Evolutionary conservation across 768 basidiomycete genomes (phyloP).

Genomic region (Kwoniella sp.): DNA sequence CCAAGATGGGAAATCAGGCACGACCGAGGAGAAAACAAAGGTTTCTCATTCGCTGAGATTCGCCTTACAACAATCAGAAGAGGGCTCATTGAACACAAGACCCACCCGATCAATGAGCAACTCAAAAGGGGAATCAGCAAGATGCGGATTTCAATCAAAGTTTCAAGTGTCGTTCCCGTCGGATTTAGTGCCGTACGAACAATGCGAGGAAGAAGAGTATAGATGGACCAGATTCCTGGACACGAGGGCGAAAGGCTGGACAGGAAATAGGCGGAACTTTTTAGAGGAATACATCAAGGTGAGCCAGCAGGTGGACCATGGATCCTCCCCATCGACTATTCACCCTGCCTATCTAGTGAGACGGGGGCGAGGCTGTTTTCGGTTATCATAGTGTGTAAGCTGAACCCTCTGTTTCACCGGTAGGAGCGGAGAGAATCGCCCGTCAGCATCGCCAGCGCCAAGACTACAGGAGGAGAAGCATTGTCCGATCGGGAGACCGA

Average conservation of each 20-base stretch:
- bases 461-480: not conserved
- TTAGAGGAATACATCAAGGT: constrained; percentile 49
- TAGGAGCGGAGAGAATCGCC: constrained; percentile 51
- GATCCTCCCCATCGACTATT: too few species aligned
- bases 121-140: constrained; percentile 7
- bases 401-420: too few species aligned
- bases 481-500: constrained; percentile 3
- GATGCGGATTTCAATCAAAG: constrained; percentile 15
- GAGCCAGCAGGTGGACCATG: too few species aligned
- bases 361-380: too few species aligned
- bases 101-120: too few species aligned
- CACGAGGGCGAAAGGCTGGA: constrained; percentile 16
- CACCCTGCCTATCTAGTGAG: too few species aligned
- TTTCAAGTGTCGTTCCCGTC: constrained; percentile 35
- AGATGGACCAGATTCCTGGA: constrained; percentile 43
- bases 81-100: not conserved
- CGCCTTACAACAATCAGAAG: constrained; percentile 5
- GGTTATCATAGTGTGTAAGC: too few species aligned
- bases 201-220: constrained; percentile 49
- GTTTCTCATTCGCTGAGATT: constrained; percentile 38
- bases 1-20: not conserved
- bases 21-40: constrained; percentile 1
- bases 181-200: constrained; percentile 40
- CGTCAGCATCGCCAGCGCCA: constrained; percentile 40
- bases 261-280: constrained; percentile 23